Percentiles rank a stretch among this genome's conserved stretches.
Conservation (phyloP, 176 grass and related monocot genomes). For the Zea luxurians region DNA sequence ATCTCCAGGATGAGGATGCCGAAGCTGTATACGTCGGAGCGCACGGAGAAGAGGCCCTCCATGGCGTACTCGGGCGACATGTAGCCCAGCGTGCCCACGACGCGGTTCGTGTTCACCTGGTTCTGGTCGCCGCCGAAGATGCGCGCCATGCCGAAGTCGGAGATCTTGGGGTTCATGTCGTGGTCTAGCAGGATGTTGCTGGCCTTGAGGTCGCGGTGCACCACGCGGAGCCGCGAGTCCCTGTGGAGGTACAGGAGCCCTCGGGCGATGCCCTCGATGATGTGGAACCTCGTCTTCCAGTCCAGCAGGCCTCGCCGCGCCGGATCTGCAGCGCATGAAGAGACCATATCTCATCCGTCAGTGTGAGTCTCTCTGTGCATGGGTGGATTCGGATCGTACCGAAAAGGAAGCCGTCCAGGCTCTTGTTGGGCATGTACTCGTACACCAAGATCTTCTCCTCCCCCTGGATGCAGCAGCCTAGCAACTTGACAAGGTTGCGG, state of each 20-base stretch:
- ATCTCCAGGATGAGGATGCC: constrained; percentile 66
- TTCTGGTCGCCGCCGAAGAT: constrained; percentile 66
- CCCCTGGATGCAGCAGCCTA: constrained; percentile 66
- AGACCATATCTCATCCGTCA: not conserved
- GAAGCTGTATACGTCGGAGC: constrained; percentile 78
- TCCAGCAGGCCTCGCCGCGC: constrained; percentile 37
- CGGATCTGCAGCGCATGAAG: constrained; percentile 28
- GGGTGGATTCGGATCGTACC: constrained; percentile 2
- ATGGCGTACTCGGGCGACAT: constrained; percentile 78
- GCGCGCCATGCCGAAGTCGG: constrained; percentile 72
- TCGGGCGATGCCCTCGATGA: constrained; percentile 60
- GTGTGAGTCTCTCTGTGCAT: not conserved
- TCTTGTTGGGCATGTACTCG: constrained; percentile 75
- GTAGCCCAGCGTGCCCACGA: constrained; percentile 69
- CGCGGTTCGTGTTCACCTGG: constrained; percentile 61
- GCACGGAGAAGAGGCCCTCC: constrained; percentile 66
- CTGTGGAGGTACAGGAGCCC: constrained; percentile 67
- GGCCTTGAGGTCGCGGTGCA: constrained; percentile 66
- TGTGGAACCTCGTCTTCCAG: constrained; percentile 48
- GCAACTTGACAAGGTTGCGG: constrained; percentile 56
- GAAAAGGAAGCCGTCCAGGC: constrained; percentile 68
- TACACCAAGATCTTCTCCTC: constrained; percentile 75
- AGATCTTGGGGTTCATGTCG: constrained; percentile 74
- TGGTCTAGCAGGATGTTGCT: constrained; percentile 72
- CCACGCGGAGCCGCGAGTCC: constrained; percentile 62